phyloP scores from a whole-genome alignment of 2,329 filamentous ascomycete genomes.

The Fusarium udum region DNA sequence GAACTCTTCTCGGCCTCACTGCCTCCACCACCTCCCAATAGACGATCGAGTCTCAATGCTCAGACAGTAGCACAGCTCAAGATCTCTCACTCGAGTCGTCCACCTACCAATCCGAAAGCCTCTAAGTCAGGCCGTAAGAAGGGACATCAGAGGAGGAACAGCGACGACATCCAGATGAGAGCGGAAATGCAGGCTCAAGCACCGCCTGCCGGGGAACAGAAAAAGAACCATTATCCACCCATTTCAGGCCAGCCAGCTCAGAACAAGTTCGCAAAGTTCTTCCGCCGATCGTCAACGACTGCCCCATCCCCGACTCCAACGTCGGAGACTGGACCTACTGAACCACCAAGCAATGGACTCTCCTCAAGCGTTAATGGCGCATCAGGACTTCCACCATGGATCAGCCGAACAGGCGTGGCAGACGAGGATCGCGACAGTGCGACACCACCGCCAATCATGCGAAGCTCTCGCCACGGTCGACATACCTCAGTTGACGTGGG shows the following conservation, averaged over 20 bases:
- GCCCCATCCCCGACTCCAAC: slow-evolving; percentile 18
- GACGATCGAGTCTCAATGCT: slow-evolving; percentile 64
- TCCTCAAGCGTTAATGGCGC: slow-evolving; percentile 32
- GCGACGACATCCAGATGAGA: slow-evolving; percentile 45
- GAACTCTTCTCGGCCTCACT: slow-evolving; percentile 50
- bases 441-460: slow-evolving; percentile 66
- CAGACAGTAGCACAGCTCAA: slow-evolving; percentile 49
- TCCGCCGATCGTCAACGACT: slow-evolving; percentile 59
- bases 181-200: slow-evolving; percentile 40
- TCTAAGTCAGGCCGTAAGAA: slow-evolving; percentile 34
- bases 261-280: slow-evolving; percentile 60
- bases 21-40: slow-evolving; percentile 59
- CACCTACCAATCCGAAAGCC: slow-evolving; percentile 21
- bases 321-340: slow-evolving; percentile 15
- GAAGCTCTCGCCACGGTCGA: slow-evolving; percentile 52
- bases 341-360: slow-evolving; percentile 21
- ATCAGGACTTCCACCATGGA: slow-evolving; percentile 55
- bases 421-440: slow-evolving; percentile 59
- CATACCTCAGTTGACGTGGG: slow-evolving; percentile 40
- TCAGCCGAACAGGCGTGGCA: slow-evolving; percentile 45
- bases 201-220: slow-evolving; percentile 43
- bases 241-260: slow-evolving; percentile 56
- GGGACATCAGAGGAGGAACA: slow-evolving; percentile 41
- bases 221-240: slow-evolving; percentile 60
- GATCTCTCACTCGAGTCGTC: slow-evolving; percentile 31